phyloP scores from a whole-genome alignment of 768 basidiomycete genomes.

The Boletus vinaceobasis region DNA sequence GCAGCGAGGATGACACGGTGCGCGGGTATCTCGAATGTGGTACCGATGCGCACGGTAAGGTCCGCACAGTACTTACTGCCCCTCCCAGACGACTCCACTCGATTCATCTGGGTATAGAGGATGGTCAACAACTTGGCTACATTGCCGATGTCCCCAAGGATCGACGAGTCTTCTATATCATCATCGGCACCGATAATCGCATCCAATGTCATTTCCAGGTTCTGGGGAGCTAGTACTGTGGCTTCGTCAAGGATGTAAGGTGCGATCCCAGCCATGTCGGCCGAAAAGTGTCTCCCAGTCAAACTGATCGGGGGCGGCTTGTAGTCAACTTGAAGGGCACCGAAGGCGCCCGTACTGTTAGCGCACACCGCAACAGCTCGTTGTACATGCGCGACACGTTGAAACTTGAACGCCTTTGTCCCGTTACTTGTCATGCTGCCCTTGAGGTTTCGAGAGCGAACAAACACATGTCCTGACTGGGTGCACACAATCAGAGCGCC shows the following conservation, averaged over 20 bases:
- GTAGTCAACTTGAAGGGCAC: conserved; percentile 76
- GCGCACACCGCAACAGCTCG: conserved; percentile 82
- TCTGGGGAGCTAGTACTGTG: not conserved
- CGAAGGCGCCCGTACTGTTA: conserved; percentile 86
- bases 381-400: conserved; percentile 76
- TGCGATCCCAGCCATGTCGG: conserved; percentile 63
- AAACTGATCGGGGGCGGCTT: conserved; percentile 52
- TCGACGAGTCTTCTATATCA: conserved; percentile 37
- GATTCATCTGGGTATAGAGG: conserved; percentile 5
- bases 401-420: conserved; percentile 68
- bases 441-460: conserved; percentile 59
- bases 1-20: conserved; percentile 67
- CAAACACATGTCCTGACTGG: conserved; percentile 89
- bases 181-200: conserved; percentile 25
- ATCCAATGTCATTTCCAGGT: not conserved
- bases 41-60: conserved; percentile 46
- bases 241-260: conserved; percentile 44
- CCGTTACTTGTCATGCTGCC: conserved; percentile 20
- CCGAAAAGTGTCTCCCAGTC: conserved; percentile 52
- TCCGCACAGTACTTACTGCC: conserved; percentile 58
- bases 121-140: conserved; percentile 23
- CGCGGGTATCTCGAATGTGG: conserved; percentile 48
- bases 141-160: conserved; percentile 36
- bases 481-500: conserved; percentile 91
- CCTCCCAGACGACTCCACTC: not conserved